Base-by-base conservation (phyloP, 2,329 filamentous ascomycete genomes). In the Elsinoe batatas region DNA sequence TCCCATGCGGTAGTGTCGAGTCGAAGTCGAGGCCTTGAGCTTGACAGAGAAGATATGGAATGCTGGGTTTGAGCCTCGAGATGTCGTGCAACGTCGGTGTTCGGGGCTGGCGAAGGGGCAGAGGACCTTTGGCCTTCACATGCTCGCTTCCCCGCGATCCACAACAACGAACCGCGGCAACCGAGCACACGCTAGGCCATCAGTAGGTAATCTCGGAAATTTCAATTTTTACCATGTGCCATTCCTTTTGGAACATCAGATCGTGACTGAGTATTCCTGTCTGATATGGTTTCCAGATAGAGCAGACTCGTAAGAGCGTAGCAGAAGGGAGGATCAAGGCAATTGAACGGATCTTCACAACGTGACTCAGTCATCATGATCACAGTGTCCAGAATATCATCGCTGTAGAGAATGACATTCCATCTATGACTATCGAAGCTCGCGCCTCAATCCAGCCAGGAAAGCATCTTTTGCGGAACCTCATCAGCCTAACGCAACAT, bases 401-500 rank as follows among this genome's bases (percentile, higher is more conserved):
- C 26, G 26, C 26, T 30, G 11, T 22, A 44, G 18, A 44, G 11
- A 44, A 30, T 44, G 40, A 44, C 40, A 44, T 44, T 44, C 40
- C 40, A 17, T 44, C 40, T 44, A 44, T 26, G 40, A 44, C 40
- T 44, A 44, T 17, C 40, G 40, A 44, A 44, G 40, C 40, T 44
- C 40, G 40, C 40, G 40, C 40, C 40, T 44, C 40, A 17, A 12
- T 22, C 40, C 17, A 44, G 40, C 26, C 40, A 15, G 40, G 40
- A 26, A 44, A 44, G 40, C 40, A 44, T 44, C n/a, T n/a, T n/a
- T 44, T 30, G 10, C 6, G n/a, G 18, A 22, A 44, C 40, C 40
- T 44, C 40, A 13, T 44, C 10, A 44, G 40, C 40, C 40, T 12
- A 26, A 26, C 17, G 40, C 40, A 44, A 44, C 40, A 22, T 11